These are phyloP conservation scores for Candida pseudoglaebosa DNA, from an alignment of 805 yeast species.

Conservation along the genomic window DNA sequence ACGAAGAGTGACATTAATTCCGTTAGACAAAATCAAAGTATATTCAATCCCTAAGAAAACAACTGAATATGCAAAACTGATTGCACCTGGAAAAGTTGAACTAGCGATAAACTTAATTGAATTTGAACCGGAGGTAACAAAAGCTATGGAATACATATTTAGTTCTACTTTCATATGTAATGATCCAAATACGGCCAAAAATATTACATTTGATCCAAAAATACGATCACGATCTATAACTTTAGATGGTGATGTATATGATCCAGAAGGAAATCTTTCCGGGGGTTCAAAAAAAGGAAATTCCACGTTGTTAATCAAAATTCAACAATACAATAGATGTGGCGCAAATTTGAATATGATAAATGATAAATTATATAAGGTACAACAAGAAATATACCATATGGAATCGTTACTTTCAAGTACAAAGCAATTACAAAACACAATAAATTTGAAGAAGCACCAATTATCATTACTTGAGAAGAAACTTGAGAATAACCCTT, in stretches of 20 bases:
- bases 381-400: slow-evolving; percentile 38
- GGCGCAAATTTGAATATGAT: slow-evolving; percentile 35
- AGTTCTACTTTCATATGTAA: slow-evolving; percentile 86
- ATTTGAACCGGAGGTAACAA: slow-evolving; percentile 62
- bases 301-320: slow-evolving; percentile 55
- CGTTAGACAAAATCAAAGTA: slow-evolving; percentile 79
- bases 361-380: slow-evolving; percentile 37
- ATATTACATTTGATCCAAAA: slow-evolving; percentile 80
- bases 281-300: slow-evolving; percentile 82
- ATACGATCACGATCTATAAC: slow-evolving; percentile 83
- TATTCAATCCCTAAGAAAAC: slow-evolving; percentile 48
- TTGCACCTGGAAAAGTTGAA: slow-evolving; percentile 83
- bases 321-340: slow-evolving; percentile 59
- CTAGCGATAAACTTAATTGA: slow-evolving; percentile 81
- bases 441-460: slow-evolving; percentile 53
- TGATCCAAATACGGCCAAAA: slow-evolving; percentile 84
- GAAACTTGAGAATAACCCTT: slow-evolving; percentile 52
- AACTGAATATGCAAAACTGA: slow-evolving; percentile 62
- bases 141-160: slow-evolving; percentile 89
- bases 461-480: slow-evolving; percentile 53
- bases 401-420: slow-evolving; percentile 43
- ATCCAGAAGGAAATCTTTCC: slow-evolving; percentile 91
- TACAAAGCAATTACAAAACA: slow-evolving; percentile 56
- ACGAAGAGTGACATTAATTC: slow-evolving; percentile 86
- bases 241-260: slow-evolving; percentile 88